Base-by-base conservation (phyloP, 106 monocot genomes). In the Dendrobium catenatum region DNA sequence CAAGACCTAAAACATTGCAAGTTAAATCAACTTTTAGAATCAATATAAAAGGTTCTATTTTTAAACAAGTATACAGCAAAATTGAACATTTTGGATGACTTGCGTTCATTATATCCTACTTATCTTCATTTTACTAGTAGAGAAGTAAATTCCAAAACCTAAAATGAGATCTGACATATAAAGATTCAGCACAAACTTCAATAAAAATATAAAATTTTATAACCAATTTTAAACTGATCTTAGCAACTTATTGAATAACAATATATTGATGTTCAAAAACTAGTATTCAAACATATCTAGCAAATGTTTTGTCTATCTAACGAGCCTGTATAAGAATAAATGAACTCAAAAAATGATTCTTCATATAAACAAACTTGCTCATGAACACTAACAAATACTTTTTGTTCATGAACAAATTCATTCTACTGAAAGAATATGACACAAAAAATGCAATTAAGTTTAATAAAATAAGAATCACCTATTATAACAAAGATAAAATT, bases 1-100 rank as follows among this genome's bases (percentile, higher is more conserved):
- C 83, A 90, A 84, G 7, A 90, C 90, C 90, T 90, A 82, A 70
- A 83, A 76, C 76, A 49, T 26, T 46, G 49, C 0, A 4, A 51
- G 5, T 48, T 26, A 49, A 76, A 26, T 15, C 11, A 68, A 68
- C 9, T 70, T n/a, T 61, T 70, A 16, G 4, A 33, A 70, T 61
- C 13, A 16, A 29, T 70, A 70, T 24, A 6, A 33, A 70, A 70
- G 13, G 13, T 70, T 70, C 6, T 8, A 70, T 13, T 10, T 37
- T 70, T 70, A 70, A 66, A 29, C 0, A 37, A 2, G 10, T 70
- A 70, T 13, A 70, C 9, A 29, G 15, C 11, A 33, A 58, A 33
- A 70, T 70, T 22, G 4, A 37, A 33, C 70, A 70, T 70, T 37
- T 70, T 70, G 13, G 29, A 70, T 37, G 2, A 15, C 33, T 10